Evolutionary conservation across 345 rosid species (phyloP).

Genomic region (Salix viminalis): DNA sequence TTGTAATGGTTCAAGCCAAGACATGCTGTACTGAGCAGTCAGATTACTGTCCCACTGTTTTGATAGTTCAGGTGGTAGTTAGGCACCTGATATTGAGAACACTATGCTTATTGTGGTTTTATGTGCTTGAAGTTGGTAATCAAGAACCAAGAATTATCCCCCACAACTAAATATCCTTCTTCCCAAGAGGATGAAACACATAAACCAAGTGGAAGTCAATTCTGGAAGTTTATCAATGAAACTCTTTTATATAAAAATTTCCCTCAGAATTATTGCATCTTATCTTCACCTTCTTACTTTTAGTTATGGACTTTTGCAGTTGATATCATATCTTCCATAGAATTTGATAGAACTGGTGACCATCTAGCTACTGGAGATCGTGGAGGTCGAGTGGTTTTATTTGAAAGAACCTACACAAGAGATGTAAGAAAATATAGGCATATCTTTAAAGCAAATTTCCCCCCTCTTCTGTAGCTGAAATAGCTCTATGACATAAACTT

Average conservation of each 20-base stretch:
- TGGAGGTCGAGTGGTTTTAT: conserved; percentile 93
- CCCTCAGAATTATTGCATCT: background rate
- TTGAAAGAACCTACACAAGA: conserved; percentile 70
- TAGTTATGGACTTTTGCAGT: conserved; percentile 44
- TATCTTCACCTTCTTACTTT: background rate
- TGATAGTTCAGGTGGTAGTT: background rate
- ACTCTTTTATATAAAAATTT: background rate
- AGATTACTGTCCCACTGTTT: background rate
- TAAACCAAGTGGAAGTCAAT: background rate
- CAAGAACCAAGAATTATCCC: background rate
- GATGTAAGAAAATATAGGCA: conserved; percentile 44
- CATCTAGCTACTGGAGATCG: conserved; percentile 96
- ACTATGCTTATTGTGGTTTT: background rate
- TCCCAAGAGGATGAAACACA: background rate
- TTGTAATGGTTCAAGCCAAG: background rate
- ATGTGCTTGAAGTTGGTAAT: background rate
- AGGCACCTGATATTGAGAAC: background rate
- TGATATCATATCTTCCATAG: conserved; percentile 85
- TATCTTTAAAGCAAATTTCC: background rate
- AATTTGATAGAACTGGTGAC: conserved; percentile 74
- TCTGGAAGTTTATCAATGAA: background rate
- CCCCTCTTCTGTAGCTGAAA: background rate
- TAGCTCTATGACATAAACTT: conserved; percentile 15
- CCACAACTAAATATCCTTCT: background rate
- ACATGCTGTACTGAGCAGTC: background rate